Percentiles rank a stretch among this genome's conserved stretches.
These are phyloP conservation scores for Geotrichum australiense DNA, from an alignment of 1,139 yeast species.

Conservation along the genomic window DNA sequence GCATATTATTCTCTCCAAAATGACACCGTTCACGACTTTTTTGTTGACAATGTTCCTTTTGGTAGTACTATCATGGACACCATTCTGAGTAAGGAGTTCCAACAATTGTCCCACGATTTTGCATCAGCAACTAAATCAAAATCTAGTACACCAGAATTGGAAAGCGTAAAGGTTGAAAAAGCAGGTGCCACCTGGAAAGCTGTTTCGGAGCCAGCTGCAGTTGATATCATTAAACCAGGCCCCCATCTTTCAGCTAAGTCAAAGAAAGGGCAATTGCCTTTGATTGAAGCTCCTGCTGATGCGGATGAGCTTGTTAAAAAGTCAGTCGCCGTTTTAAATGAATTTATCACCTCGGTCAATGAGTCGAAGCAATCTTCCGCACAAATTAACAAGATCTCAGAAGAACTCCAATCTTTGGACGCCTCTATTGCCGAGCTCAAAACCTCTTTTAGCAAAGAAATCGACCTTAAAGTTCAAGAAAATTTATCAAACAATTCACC, in stretches of 20 bases:
- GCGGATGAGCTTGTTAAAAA: conserved; percentile 43
- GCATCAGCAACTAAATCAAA: not conserved
- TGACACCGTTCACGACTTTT: conserved; percentile 39
- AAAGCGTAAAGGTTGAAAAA: conserved; percentile 7
- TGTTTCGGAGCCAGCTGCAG: conserved; percentile 17
- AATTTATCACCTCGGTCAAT: conserved; percentile 46
- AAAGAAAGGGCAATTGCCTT: conserved; percentile 21
- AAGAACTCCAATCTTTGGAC: conserved; percentile 28
- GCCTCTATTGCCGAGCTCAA: conserved; percentile 26
- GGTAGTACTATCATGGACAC: conserved; percentile 47
- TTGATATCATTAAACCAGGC: conserved; percentile 17
- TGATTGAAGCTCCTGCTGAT: conserved; percentile 28
- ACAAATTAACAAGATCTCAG: conserved; percentile 26
- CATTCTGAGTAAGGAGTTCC: conserved; percentile 41
- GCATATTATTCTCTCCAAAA: conserved; percentile 34
- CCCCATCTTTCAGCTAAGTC: conserved; percentile 14
- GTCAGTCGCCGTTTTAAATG: conserved; percentile 47
- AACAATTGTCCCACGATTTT: conserved; percentile 25
- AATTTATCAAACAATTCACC: conserved; percentile 21
- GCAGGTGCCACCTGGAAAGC: conserved; percentile 22
- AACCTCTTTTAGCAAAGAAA: conserved; percentile 15
- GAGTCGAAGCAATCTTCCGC: conserved; percentile 31
- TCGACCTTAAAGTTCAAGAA: conserved; percentile 25
- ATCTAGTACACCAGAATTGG: conserved; percentile 23
- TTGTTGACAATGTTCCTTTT: conserved; percentile 54